Evolutionary conservation across 78 protist genomes (phyloP).

Genomic region (Isochrysis galbana): DNA sequence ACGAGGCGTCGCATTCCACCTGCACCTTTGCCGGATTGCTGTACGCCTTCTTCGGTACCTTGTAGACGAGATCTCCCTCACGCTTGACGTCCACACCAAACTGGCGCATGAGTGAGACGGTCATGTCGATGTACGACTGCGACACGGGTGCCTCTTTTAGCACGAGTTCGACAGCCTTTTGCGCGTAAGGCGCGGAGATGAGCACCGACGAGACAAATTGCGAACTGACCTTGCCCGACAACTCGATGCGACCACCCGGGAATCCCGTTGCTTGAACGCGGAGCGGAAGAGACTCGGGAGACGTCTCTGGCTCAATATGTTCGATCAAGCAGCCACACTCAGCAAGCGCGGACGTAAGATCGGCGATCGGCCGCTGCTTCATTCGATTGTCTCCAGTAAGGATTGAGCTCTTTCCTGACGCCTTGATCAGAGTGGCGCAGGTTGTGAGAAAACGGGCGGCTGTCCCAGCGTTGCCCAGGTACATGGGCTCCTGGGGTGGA

Average conservation of each 20-base stretch:
- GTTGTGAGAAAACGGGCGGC: slow-evolving; percentile 73
- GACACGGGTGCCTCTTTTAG: neutral
- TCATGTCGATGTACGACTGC: slow-evolving; percentile 80
- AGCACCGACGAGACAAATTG: slow-evolving; percentile 77
- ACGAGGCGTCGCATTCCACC: slow-evolving; percentile 69
- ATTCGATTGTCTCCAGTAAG: slow-evolving; percentile 60
- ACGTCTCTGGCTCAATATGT: neutral
- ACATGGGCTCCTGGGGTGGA: slow-evolving; percentile 19
- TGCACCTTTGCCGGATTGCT: neutral
- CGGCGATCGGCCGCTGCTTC: slow-evolving; percentile 66
- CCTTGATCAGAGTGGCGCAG: slow-evolving; percentile 2
- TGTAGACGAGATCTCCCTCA: neutral
- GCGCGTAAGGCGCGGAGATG: slow-evolving; percentile 74
- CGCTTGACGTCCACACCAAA: slow-evolving; percentile 51
- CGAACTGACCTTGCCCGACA: slow-evolving; percentile 53
- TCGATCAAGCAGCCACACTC: slow-evolving; percentile 35
- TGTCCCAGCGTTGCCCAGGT: slow-evolving; percentile 79
- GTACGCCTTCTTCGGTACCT: neutral
- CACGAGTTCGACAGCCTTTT: neutral
- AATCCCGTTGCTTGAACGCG: neutral
- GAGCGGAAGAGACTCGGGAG: slow-evolving; percentile 45
- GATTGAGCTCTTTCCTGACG: neutral
- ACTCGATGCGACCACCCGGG: slow-evolving; percentile 61
- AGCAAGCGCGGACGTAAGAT: slow-evolving; percentile 47
- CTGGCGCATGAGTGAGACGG: slow-evolving; percentile 44